A percentile compares a stretch with the other conserved stretches of the same genome.
These are phyloP conservation scores for Claviceps spartinae DNA, from an alignment of 2,329 filamentous ascomycete species.

Conservation along the genomic window DNA sequence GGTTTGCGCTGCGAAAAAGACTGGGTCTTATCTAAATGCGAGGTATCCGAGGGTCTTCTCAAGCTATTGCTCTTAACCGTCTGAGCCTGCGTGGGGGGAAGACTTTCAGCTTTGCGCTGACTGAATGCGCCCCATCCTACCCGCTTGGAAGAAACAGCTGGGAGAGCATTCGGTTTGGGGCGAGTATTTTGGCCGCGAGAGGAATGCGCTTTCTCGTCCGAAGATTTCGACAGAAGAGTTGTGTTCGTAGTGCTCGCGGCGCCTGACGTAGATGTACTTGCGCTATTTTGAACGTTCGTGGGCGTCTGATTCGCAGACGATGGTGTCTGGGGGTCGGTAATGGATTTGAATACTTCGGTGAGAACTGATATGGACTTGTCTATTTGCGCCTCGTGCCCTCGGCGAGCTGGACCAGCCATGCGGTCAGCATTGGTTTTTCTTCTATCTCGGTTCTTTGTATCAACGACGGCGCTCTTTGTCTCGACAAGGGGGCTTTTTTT, in stretches of 20 bases:
- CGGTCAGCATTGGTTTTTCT: background rate
- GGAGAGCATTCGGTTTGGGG: constrained; percentile 1
- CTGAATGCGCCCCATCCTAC: constrained; percentile 12
- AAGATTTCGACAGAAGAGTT: background rate
- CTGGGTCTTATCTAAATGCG: constrained; percentile 3
- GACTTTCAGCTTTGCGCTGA: constrained; percentile 8
- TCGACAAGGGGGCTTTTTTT: background rate
- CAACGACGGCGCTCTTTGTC: background rate
- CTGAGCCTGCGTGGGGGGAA: constrained; percentile 4
- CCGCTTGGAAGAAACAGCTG: constrained; percentile 5
- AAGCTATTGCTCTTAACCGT: constrained; percentile 7
- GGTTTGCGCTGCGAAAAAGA: background rate
- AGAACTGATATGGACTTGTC: constrained; percentile 17
- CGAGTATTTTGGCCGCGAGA: background rate
- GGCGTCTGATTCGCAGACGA: constrained; percentile 16
- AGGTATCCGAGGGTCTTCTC: constrained; percentile 9
- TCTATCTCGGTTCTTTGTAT: background rate
- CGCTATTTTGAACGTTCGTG: constrained; percentile 2
- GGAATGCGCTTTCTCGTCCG: background rate
- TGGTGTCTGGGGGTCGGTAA: constrained; percentile 13
- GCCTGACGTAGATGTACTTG: background rate
- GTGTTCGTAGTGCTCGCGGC: background rate
- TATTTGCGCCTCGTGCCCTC: constrained; percentile 5
- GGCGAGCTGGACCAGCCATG: background rate
- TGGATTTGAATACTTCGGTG: constrained; percentile 20